Evolutionary conservation across 1,284 basidiomycete genomes (phyloP).

Genomic region (Sporisorium scitamineum): DNA sequence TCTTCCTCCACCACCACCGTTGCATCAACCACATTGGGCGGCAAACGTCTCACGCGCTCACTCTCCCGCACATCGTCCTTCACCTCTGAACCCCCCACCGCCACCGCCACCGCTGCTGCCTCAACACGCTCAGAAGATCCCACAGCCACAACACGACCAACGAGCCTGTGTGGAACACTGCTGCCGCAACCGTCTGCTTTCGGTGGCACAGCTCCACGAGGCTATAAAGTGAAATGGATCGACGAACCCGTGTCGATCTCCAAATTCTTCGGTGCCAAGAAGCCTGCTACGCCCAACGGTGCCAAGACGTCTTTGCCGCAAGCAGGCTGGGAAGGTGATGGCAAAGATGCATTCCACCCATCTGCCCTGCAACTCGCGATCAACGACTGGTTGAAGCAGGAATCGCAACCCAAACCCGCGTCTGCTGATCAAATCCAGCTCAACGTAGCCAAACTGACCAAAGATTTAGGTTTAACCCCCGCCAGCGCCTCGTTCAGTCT

Average conservation of each 20-base stretch:
- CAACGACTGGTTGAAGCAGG: conserved; percentile 33
- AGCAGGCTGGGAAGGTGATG: background rate
- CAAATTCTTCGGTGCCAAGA: conserved; percentile 47
- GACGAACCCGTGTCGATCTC: conserved; percentile 54
- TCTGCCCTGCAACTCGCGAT: conserved; percentile 21
- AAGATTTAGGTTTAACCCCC: conserved; percentile 21
- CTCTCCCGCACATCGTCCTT: conserved; percentile 29
- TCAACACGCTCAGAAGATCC: background rate
- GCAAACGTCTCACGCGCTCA: conserved; percentile 21
- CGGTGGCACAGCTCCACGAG: conserved; percentile 20
- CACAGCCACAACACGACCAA: background rate
- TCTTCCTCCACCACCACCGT: background rate
- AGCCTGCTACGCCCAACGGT: background rate
- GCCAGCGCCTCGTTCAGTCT: conserved; percentile 16
- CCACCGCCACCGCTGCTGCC: background rate
- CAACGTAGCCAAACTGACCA: conserved; percentile 23
- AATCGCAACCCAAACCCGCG: conserved; percentile 13
- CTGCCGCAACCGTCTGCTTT: conserved; percentile 17
- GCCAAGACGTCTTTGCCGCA: background rate
- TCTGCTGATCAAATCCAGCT: conserved; percentile 4
- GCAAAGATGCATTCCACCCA: background rate
- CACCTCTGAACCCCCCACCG: too few relatives aligned
- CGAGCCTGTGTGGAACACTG: conserved; percentile 34
- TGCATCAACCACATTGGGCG: background rate
- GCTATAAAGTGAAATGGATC: conserved; percentile 55